Conservation (phyloP, 1,284 basidiomycete genomes). For the Leccinum angustisporum region DNA sequence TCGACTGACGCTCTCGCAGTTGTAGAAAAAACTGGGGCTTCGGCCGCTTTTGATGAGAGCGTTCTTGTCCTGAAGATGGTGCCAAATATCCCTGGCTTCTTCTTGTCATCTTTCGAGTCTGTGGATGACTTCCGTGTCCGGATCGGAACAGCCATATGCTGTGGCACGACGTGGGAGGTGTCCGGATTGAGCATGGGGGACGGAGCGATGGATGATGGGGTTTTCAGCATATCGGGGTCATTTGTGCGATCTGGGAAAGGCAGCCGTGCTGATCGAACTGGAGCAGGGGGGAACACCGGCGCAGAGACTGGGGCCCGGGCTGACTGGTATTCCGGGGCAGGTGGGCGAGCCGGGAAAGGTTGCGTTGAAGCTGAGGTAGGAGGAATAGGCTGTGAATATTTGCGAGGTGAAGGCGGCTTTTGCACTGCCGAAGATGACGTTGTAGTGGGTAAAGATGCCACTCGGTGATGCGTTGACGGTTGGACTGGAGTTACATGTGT, state of each 20-base stretch:
- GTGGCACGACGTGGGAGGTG: constrained; percentile 7
- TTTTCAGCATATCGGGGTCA: constrained; percentile 48
- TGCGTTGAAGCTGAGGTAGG: constrained; percentile 28
- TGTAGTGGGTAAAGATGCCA: constrained; percentile 30
- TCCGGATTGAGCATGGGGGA: constrained; percentile 37
- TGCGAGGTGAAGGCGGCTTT: constrained; percentile 33
- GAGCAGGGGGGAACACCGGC: constrained; percentile 25
- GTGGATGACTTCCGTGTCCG: constrained; percentile 30
- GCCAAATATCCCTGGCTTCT: constrained; percentile 31
- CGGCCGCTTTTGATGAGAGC: constrained; percentile 32
- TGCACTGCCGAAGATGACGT: constrained; percentile 17
- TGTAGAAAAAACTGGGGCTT: constrained; percentile 18
- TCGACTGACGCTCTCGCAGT: constrained; percentile 24
- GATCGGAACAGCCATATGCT: constrained; percentile 17
- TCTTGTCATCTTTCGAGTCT: constrained; percentile 36
- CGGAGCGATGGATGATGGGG: constrained; percentile 53
- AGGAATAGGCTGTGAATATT: constrained; percentile 32
- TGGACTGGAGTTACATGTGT: constrained; percentile 24
- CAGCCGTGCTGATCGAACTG: constrained; percentile 16
- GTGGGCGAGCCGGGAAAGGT: constrained; percentile 31
- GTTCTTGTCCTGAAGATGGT: constrained; percentile 33
- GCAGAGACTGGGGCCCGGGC: constrained; percentile 20
- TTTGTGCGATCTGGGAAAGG: constrained; percentile 28
- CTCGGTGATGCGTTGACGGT: constrained; percentile 25
- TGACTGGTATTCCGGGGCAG: constrained; percentile 16